Conservation (phyloP, 1,139 yeast species). For the Candida pseudoviswanathii region DNA sequence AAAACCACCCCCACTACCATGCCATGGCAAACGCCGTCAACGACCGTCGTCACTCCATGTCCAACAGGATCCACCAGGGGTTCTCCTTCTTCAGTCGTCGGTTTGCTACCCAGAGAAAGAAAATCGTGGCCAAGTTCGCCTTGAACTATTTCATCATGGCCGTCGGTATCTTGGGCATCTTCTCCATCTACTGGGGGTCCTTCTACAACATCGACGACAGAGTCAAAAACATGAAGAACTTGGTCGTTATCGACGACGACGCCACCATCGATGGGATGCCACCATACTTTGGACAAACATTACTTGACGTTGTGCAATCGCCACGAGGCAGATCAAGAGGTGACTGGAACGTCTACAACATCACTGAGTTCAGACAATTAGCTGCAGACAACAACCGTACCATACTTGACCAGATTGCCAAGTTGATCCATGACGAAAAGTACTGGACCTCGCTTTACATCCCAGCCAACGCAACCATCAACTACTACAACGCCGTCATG, state of each 20-base stretch:
- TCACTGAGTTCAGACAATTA: conserved; percentile 28
- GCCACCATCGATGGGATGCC: conserved; percentile 25
- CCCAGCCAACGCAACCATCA: conserved; percentile 38
- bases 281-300: conserved; percentile 34
- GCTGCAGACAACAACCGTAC: conserved; percentile 32
- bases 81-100: conserved; percentile 9
- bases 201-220: conserved; percentile 31
- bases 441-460: conserved; percentile 50
- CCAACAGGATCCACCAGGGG: conserved; percentile 3
- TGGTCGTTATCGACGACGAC: conserved; percentile 46
- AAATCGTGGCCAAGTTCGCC: conserved; percentile 20
- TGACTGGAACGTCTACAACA: conserved; percentile 43
- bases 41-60: background rate
- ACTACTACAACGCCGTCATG: conserved; percentile 29
- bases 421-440: conserved; percentile 45
- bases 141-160: conserved; percentile 29
- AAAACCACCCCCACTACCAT: background rate
- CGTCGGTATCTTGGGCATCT: conserved; percentile 30
- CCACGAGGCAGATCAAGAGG: conserved; percentile 29
- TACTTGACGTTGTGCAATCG: conserved; percentile 18
- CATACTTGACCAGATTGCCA: conserved; percentile 30
- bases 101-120: conserved; percentile 23
- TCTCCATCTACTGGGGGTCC: conserved; percentile 51
- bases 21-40: background rate
- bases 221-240: conserved; percentile 34